Evolutionary conservation across 306 rosid species (phyloP).

Genomic region (Cucurbita pepo): DNA sequence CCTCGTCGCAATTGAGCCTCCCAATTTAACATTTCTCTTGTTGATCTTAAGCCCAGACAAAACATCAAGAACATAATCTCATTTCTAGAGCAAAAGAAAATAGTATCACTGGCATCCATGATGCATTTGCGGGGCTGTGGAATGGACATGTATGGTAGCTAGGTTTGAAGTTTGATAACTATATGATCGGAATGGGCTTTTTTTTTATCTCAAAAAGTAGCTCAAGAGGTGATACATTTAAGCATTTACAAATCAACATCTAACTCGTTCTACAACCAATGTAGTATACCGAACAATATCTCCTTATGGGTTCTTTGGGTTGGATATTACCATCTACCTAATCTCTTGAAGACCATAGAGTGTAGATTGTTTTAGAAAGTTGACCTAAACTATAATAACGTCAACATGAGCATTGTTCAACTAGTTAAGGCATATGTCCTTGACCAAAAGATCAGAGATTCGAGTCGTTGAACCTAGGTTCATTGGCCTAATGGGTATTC

Average conservation of each 20-base stretch:
- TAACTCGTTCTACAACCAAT: not conserved
- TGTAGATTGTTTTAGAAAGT: too few relatives aligned
- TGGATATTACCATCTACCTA: not conserved
- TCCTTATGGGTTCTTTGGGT: not conserved
- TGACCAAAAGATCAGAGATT: too few relatives aligned
- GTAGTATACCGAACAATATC: not conserved
- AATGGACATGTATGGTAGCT: not conserved
- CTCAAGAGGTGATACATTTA: not conserved
- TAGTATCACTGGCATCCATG: too few relatives aligned
- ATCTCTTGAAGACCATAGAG: not conserved
- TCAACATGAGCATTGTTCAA: too few relatives aligned
- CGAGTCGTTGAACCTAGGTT: too few relatives aligned
- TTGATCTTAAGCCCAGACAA: too few relatives aligned
- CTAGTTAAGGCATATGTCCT: too few relatives aligned
- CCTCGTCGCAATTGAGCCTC: too few relatives aligned
- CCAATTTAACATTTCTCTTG: too few relatives aligned
- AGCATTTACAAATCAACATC: not conserved
- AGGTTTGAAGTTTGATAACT: not conserved
- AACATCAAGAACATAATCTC: too few relatives aligned
- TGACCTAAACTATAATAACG: not conserved
- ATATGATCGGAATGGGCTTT: not conserved
- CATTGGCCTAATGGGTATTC: too few relatives aligned
- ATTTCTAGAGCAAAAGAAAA: too few relatives aligned
- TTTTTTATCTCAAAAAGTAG: not conserved
- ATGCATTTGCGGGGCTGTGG: not conserved